phyloP scores from a whole-genome alignment of 2,329 filamentous ascomycete species.

The Exophiala spinifera region DNA sequence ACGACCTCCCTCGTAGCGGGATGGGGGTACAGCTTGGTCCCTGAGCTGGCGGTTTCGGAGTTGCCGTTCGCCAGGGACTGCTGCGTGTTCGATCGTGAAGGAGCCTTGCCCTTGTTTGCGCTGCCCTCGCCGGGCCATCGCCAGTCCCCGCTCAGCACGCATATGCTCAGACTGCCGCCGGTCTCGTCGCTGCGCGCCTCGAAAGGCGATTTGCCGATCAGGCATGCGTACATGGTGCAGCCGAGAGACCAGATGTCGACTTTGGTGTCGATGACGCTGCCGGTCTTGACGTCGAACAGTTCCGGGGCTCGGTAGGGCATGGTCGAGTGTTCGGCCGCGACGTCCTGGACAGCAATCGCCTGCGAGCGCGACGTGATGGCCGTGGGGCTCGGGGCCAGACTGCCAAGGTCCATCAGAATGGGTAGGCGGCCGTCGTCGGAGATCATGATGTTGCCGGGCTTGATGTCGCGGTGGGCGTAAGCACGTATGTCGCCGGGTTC shows the following conservation, averaged over 20 bases:
- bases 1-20: slow-evolving; percentile 85
- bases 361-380: slow-evolving; percentile 86
- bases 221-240: slow-evolving; percentile 94
- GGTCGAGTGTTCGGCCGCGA: slow-evolving; percentile 90
- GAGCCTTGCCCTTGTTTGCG: slow-evolving; percentile 56
- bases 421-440: slow-evolving; percentile 82
- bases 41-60: slow-evolving; percentile 31
- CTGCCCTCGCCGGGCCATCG: slow-evolving; percentile 86
- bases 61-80: slow-evolving; percentile 30
- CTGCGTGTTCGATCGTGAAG: slow-evolving; percentile 20
- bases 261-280: slow-evolving; percentile 86
- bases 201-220: slow-evolving; percentile 95
- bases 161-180: slow-evolving; percentile 86
- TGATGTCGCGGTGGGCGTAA: slow-evolving; percentile 95
- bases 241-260: slow-evolving; percentile 97
- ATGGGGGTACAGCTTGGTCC: slow-evolving; percentile 61
- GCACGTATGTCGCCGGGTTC: slow-evolving; percentile 68
- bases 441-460: slow-evolving; percentile 99
- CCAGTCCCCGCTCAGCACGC: slow-evolving; percentile 92
- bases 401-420: slow-evolving; percentile 96
- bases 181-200: slow-evolving; percentile 96
- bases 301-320: slow-evolving; percentile 98
- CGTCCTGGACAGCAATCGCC: slow-evolving; percentile 89
- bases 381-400: slow-evolving; percentile 79
- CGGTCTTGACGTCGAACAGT: slow-evolving; percentile 96